phyloP scores from a whole-genome alignment of 768 basidiomycete species.

The Boletus tomentosulus region DNA sequence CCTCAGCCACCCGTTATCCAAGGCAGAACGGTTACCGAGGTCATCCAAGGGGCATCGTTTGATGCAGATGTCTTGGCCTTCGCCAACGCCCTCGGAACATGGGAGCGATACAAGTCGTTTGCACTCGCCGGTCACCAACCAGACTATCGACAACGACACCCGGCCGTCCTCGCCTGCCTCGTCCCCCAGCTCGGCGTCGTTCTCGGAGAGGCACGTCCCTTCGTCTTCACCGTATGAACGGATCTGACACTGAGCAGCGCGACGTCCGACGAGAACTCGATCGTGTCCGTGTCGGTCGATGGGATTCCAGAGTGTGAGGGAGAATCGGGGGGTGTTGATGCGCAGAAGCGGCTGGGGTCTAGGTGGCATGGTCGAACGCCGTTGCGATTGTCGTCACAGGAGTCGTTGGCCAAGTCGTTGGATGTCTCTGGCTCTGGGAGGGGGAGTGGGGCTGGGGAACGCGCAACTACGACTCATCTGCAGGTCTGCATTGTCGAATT shows the following conservation, averaged over 20 bases:
- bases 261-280: conserved; percentile 18
- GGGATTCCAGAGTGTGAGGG: conserved; percentile 28
- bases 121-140: conserved; percentile 2
- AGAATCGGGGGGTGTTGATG: conserved; percentile 29
- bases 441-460: no score
- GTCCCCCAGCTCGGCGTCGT: conserved; percentile 9
- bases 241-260: conserved; percentile 2
- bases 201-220: conserved; percentile 19
- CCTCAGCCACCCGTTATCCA: neutral
- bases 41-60: no score
- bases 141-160: conserved; percentile 1
- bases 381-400: conserved; percentile 20
- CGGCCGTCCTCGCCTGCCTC: conserved; percentile 11
- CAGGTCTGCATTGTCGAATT: conserved; percentile 43
- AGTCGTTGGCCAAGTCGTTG: conserved; percentile 23
- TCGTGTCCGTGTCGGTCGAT: conserved; percentile 29
- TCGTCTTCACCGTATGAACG: no score
- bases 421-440: neutral
- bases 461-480: neutral
- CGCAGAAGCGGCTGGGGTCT: no score
- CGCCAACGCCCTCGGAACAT: conserved; percentile 27
- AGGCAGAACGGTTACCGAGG: neutral
- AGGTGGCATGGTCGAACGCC: no score
- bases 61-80: conserved; percentile 13
- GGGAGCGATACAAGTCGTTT: conserved; percentile 15